phyloP scores from a whole-genome alignment of 2,329 filamentous ascomycete genomes.

The Colletotrichum abscissum region DNA sequence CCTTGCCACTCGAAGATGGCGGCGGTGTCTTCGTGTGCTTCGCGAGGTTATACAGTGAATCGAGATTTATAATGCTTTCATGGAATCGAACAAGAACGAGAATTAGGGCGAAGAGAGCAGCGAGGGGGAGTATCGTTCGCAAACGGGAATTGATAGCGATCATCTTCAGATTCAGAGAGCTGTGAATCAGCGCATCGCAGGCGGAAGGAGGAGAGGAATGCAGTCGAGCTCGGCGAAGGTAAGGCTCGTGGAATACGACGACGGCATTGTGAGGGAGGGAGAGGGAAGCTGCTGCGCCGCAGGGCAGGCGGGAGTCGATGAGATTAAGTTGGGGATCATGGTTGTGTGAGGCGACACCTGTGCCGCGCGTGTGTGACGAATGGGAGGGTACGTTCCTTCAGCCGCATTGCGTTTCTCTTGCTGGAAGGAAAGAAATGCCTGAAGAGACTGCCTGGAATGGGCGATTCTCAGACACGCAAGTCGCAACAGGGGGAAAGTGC shows the following conservation, averaged over 20 bases:
- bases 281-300: not conserved
- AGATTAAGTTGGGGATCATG: not conserved
- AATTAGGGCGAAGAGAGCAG: slow-evolving; percentile 29
- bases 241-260: not conserved
- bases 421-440: no score
- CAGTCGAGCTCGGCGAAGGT: not conserved
- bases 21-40: not conserved
- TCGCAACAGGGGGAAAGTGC: not conserved
- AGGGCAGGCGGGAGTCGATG: not conserved
- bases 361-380: not conserved
- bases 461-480: not conserved
- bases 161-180: not conserved
- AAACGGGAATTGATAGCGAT: slow-evolving; percentile 21
- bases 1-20: not conserved
- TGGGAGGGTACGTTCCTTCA: not conserved
- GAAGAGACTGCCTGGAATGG: not conserved
- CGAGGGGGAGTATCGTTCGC: slow-evolving; percentile 7
- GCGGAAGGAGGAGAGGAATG: not conserved
- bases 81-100: slow-evolving; percentile 26
- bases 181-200: not conserved
- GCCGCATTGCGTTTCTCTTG: no score
- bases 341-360: not conserved
- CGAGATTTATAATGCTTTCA: slow-evolving; percentile 15
- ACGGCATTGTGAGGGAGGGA: not conserved
- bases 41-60: slow-evolving; percentile 7